Conservation (phyloP, 352 stramenopile species). For the Phytophthora foliorum region DNA sequence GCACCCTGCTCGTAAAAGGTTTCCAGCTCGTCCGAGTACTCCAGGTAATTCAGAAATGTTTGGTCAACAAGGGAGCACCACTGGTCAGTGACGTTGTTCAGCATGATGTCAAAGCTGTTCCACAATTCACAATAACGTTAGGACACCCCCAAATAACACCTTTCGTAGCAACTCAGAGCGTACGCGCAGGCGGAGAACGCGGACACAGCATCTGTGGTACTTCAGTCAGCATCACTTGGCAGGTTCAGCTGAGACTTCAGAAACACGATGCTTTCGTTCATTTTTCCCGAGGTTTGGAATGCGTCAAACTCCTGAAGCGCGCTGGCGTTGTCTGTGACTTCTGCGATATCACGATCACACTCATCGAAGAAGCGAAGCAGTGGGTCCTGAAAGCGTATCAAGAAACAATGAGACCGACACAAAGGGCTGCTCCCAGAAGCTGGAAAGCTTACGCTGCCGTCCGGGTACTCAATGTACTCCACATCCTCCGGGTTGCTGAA, state of each 20-base stretch:
- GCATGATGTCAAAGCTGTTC: conserved; percentile 66
- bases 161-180: conserved; percentile 11
- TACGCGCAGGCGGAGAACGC: conserved; percentile 76
- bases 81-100: conserved; percentile 56
- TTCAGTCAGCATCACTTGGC: conserved; percentile 38
- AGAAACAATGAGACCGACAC: background rate
- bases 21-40: conserved; percentile 78
- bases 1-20: conserved; percentile 73
- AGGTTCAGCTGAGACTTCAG: conserved; percentile 60
- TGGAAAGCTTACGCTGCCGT: conserved; percentile 38
- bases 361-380: conserved; percentile 79
- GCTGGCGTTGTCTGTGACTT: conserved; percentile 63
- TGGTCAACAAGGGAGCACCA: conserved; percentile 74
- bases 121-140: conserved; percentile 2
- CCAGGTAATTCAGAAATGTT: conserved; percentile 50
- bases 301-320: conserved; percentile 44
- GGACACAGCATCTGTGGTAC: conserved; percentile 43
- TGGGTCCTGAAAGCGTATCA: conserved; percentile 41
- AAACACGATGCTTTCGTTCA: conserved; percentile 40
- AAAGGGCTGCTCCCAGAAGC: background rate
- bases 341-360: conserved; percentile 58
- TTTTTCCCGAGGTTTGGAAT: conserved; percentile 48
- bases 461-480: conserved; percentile 58
- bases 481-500: conserved; percentile 71
- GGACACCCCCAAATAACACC: background rate